Conservation (phyloP, 495 filamentous ascomycete species). For the Penicillium malachiteum region DNA sequence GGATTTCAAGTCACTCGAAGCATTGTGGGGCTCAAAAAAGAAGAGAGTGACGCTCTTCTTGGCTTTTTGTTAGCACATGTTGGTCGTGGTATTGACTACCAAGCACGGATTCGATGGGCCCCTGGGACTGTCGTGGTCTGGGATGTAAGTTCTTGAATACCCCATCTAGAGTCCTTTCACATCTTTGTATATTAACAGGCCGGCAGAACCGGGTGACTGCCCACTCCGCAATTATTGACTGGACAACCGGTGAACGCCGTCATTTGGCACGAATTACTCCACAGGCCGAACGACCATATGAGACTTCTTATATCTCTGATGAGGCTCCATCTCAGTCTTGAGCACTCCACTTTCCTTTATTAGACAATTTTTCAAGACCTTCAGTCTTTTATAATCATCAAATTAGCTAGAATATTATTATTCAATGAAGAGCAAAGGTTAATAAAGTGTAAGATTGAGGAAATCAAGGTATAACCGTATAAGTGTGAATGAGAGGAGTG, state of each 20-base stretch:
- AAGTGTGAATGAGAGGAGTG: no score
- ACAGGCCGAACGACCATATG: constrained; percentile 61
- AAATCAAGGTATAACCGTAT: no score
- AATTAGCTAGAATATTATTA: no score
- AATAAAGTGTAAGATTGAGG: no score
- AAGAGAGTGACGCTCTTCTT: constrained; percentile 73
- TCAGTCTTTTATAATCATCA: no score
- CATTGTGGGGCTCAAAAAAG: constrained; percentile 73
- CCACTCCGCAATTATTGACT: constrained; percentile 78
- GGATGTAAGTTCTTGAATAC: constrained; percentile 55
- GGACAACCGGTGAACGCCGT: constrained; percentile 68
- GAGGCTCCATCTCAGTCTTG: constrained; percentile 16
- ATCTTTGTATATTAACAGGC: constrained; percentile 8
- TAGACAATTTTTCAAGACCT: no score
- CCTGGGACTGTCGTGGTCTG: constrained; percentile 76
- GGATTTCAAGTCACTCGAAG: constrained; percentile 57
- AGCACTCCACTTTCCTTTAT: not conserved
- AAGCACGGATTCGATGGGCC: constrained; percentile 73
- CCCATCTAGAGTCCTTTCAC: not conserved
- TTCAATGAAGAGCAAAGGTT: no score
- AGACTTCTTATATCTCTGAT: constrained; percentile 21
- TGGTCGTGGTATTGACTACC: constrained; percentile 71
- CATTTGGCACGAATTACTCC: constrained; percentile 82
- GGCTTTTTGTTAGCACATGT: constrained; percentile 80
- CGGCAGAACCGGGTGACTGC: constrained; percentile 69